phyloP scores from a whole-genome alignment of 2,329 filamentous ascomycete genomes.

The Aureobasidium sp. region DNA sequence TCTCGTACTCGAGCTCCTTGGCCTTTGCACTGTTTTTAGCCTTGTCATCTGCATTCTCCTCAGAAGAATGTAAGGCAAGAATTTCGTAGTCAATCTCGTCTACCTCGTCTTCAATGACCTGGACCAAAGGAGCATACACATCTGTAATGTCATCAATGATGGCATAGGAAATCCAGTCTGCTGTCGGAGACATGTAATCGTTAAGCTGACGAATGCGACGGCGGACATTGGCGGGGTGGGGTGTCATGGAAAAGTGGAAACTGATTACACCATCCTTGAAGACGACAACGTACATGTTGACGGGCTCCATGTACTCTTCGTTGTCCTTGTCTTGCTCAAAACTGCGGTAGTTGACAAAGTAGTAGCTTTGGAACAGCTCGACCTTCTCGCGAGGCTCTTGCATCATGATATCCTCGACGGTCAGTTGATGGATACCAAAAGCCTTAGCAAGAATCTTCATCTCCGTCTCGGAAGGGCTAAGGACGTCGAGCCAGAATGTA shows the following conservation, averaged over 20 bases:
- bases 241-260: slow-evolving; percentile 95
- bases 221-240: slow-evolving; percentile 92
- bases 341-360: slow-evolving; percentile 96
- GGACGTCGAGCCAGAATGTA: slow-evolving; percentile 93
- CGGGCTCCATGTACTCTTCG: slow-evolving; percentile 85
- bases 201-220: slow-evolving; percentile 86
- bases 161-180: slow-evolving; percentile 97
- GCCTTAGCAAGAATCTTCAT: slow-evolving; percentile 91
- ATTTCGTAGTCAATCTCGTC: slow-evolving; percentile 95
- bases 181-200: slow-evolving; percentile 86
- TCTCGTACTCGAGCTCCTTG: slow-evolving; percentile 20
- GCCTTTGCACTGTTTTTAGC: slow-evolving; percentile 17
- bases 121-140: slow-evolving; percentile 86
- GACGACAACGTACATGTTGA: slow-evolving; percentile 96
- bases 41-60: slow-evolving; percentile 21
- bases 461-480: slow-evolving; percentile 84
- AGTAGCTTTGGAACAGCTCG: slow-evolving; percentile 94
- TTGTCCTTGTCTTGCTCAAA: slow-evolving; percentile 92
- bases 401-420: slow-evolving; percentile 93
- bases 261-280: slow-evolving; percentile 93
- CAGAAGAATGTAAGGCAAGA: slow-evolving; percentile 63
- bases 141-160: slow-evolving; percentile 98
- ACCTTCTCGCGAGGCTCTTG: slow-evolving; percentile 98
- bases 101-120: slow-evolving; percentile 89
- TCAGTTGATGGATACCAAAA: slow-evolving; percentile 93